These are phyloP conservation scores for Discostella pseudostelligera DNA, from an alignment of 108 stramenopile species.

Conservation along the genomic window DNA sequence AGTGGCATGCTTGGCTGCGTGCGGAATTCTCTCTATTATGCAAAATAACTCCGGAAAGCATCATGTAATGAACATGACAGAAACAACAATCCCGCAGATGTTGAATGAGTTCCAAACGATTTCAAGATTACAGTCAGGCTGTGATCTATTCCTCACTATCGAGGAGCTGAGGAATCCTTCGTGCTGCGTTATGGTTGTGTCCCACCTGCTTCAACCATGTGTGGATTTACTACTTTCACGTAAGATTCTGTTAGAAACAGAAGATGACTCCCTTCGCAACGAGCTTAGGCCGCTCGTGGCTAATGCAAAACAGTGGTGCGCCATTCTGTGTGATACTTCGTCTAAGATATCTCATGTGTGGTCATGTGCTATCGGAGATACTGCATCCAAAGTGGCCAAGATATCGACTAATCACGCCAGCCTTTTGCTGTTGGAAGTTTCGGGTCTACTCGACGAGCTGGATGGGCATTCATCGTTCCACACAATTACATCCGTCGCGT, in stretches of 20 bases:
- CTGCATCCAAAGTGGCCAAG: conserved; percentile 29
- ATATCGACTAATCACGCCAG: conserved; percentile 34
- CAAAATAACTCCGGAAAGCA: not conserved
- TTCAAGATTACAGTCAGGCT: conserved; percentile 29
- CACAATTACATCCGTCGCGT: conserved; percentile 36
- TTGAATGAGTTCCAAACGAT: conserved; percentile 44
- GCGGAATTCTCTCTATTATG: conserved; percentile 42
- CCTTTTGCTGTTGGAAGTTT: conserved; percentile 39
- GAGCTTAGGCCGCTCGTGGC: conserved; percentile 32
- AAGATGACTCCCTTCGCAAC: conserved; percentile 18
- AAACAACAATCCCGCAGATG: not conserved
- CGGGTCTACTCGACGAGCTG: conserved; percentile 45
- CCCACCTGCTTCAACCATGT: conserved; percentile 28
- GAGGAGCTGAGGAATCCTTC: conserved; percentile 27
- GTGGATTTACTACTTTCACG: conserved; percentile 19
- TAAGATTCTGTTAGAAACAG: conserved; percentile 4
- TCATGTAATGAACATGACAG: not conserved
- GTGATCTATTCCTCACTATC: conserved; percentile 31
- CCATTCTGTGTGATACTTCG: conserved; percentile 30
- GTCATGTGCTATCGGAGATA: conserved; percentile 35
- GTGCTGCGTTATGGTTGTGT: conserved; percentile 19
- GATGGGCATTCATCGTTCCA: conserved; percentile 29
- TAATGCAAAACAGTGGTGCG: conserved; percentile 38
- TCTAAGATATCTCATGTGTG: conserved; percentile 33
- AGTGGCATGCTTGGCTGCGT: conserved; percentile 26